A percentile compares a stretch with the other conserved stretches of the same genome.
Conservation (phyloP, 768 basidiomycete genomes). For the Ramaria sp. region DNA sequence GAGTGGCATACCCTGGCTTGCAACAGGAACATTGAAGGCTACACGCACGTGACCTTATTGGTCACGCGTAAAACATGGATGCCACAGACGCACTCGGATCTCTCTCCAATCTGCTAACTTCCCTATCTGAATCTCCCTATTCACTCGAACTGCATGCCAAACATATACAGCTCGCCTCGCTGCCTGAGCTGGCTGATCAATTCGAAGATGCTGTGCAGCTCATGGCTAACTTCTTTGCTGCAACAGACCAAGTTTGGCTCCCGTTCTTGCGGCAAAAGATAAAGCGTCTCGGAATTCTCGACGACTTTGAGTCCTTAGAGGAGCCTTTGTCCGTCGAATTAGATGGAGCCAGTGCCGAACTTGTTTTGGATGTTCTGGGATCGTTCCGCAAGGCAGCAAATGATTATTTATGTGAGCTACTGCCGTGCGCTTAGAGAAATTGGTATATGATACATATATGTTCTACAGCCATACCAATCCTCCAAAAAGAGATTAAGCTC, state of each 20-base stretch:
- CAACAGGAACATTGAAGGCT: not conserved
- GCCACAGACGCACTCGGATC: constrained; percentile 47
- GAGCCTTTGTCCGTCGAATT: constrained; percentile 27
- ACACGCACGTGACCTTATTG: not conserved
- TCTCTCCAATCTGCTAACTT: constrained; percentile 45
- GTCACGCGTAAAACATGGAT: not conserved
- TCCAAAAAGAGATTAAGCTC: constrained; percentile 59
- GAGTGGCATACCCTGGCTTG: not conserved
- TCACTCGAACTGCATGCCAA: constrained; percentile 53
- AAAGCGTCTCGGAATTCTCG: constrained; percentile 16
- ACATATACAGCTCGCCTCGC: constrained; percentile 52
- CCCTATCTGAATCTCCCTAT: constrained; percentile 47
- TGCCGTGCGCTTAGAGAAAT: constrained; percentile 5
- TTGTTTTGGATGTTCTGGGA: constrained; percentile 43
- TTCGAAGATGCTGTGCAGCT: constrained; percentile 52
- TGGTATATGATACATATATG: constrained; percentile 13
- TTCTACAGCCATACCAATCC: constrained; percentile 57
- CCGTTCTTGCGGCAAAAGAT: constrained; percentile 47
- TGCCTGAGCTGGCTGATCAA: constrained; percentile 49
- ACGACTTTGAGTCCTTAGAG: not conserved
- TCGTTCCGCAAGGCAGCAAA: constrained; percentile 55
- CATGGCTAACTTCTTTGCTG: constrained; percentile 50
- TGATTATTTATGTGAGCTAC: constrained; percentile 69
- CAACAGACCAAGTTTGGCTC: constrained; percentile 65
- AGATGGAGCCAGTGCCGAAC: constrained; percentile 30